phyloP scores from a whole-genome alignment of 2,329 filamentous ascomycete genomes.

The Hypoxylon sp. region DNA sequence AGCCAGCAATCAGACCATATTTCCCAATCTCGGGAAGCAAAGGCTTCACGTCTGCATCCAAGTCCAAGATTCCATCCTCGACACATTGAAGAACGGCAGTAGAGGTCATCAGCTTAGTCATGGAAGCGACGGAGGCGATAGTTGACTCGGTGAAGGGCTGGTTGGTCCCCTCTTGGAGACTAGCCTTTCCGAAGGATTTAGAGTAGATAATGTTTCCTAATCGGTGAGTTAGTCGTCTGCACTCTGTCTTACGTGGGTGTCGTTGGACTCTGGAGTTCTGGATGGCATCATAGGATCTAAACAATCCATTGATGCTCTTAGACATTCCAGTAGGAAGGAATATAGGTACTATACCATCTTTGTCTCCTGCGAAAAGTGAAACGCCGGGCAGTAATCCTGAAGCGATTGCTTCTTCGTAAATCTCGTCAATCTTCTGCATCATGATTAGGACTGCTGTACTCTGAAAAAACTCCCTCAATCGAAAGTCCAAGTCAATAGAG shows the following conservation, averaged over 20 bases:
- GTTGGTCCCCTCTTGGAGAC: conserved; percentile 35
- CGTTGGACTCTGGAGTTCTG: too few species aligned
- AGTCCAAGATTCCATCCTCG: conserved; percentile 57
- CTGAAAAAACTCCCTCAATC: too few species aligned
- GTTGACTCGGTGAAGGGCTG: conserved; percentile 38
- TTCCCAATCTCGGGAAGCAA: conserved; percentile 58
- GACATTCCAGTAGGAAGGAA: neutral
- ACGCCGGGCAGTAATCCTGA: conserved; percentile 37
- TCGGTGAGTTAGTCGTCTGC: conserved; percentile 4
- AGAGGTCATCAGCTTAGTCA: conserved; percentile 57
- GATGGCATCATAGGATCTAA: too few species aligned
- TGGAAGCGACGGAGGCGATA: conserved; percentile 39
- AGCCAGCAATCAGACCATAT: conserved; percentile 58
- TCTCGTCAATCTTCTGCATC: conserved; percentile 26
- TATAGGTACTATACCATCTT: conserved; percentile 23
- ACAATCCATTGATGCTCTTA: too few species aligned
- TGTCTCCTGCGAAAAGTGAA: conserved; percentile 36
- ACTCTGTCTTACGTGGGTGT: neutral
- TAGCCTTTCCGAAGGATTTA: conserved; percentile 38
- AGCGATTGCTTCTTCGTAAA: conserved; percentile 34
- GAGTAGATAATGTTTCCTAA: conserved; percentile 39
- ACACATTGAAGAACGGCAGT: conserved; percentile 64
- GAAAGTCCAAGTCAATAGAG: too few species aligned
- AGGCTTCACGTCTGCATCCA: conserved; percentile 56
- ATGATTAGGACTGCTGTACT: too few species aligned